Percentiles rank a stretch among this genome's conserved stretches.
These are phyloP conservation scores for Eucalyptus polybractea DNA, from an alignment of 345 rosid genomes.

Conservation along the genomic window DNA sequence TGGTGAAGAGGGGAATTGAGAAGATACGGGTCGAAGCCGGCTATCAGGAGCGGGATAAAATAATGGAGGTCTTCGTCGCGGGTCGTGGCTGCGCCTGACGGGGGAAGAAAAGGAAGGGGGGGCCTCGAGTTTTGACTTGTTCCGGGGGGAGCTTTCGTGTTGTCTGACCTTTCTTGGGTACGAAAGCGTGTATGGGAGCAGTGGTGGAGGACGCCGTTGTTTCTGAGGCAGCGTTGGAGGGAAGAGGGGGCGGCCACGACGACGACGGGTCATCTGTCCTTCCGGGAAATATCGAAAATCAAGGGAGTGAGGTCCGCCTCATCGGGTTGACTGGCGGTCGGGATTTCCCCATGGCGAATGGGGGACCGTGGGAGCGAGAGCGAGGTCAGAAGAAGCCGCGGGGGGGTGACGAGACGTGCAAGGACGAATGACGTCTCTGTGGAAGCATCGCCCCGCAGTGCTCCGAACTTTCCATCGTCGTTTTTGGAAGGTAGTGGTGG, in stretches of 20 bases:
- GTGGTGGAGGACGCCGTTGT: not conserved
- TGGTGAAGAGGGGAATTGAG: not conserved
- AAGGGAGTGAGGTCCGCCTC: no score
- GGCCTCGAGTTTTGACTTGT: not conserved
- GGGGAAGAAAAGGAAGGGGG: not conserved
- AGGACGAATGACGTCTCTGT: no score
- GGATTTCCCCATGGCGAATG: no score
- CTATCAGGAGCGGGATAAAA: not conserved
- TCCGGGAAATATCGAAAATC: not conserved
- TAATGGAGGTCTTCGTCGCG: not conserved
- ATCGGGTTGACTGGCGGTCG: no score
- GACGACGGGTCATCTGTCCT: not conserved
- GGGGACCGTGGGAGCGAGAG: no score
- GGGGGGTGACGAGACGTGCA: no score
- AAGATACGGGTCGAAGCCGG: not conserved
- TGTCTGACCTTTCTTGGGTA: not conserved
- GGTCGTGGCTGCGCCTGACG: not conserved
- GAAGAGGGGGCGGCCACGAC: not conserved
- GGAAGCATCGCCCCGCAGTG: no score
- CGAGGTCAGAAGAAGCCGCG: no score
- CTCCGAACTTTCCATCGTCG: no score
- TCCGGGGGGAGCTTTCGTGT: not conserved
- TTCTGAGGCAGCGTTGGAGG: not conserved
- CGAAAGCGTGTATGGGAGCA: not conserved
- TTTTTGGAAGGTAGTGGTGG: no score